Evolutionary conservation across 805 yeast species (phyloP), one percentile per base, ranked within the genome.

Genomic region (Sungouiella thailandica): DNA sequence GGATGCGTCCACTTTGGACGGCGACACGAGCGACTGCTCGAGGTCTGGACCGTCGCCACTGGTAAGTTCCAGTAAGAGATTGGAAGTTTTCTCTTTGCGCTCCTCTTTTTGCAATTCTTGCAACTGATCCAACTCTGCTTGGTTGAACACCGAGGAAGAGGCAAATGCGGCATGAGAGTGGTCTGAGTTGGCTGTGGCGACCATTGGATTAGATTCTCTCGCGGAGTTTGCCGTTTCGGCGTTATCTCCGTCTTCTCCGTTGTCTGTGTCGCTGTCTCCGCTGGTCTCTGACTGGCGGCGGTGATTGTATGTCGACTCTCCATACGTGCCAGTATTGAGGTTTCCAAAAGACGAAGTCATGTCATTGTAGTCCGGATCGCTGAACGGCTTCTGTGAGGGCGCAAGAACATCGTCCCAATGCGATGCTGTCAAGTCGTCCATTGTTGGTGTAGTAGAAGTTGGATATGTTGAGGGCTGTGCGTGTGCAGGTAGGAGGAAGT

Each of bases 351-450:
- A n/a, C n/a, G n/a, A n/a, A n/a, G n/a, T n/a, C n/a, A n/a, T n/a
- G n/a, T n/a, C n/a, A n/a, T n/a, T n/a, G n/a, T n/a, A n/a, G n/a
- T n/a, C n/a, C n/a, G n/a, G n/a, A n/a, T n/a, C n/a, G n/a, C n/a
- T n/a, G n/a, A n/a, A n/a, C 11, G 17, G 17, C 24, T 19, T 6
- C 17, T 12, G 17, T 19, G 23, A 28, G 2, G 74, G 56, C 10
- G 72, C 53, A 10, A 73, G 53, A 3, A 68, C 73, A 44, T 78
- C 84, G 37, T 72, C 83, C 85, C 84, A 79, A 37, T 70, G 74
- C 2, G 78, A 71, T 4, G 75, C 72, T 7, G 74, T 68, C 18
- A 75, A 58, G 17, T 74, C 78, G 27, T 67, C 68, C 73, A 69
- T 67, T 29, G 29, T 35, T n/a, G 29, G n/a, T 29, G 24, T 17